Evolutionary conservation across 768 basidiomycete species (phyloP).

Genomic region (Pholiota microspora): DNA sequence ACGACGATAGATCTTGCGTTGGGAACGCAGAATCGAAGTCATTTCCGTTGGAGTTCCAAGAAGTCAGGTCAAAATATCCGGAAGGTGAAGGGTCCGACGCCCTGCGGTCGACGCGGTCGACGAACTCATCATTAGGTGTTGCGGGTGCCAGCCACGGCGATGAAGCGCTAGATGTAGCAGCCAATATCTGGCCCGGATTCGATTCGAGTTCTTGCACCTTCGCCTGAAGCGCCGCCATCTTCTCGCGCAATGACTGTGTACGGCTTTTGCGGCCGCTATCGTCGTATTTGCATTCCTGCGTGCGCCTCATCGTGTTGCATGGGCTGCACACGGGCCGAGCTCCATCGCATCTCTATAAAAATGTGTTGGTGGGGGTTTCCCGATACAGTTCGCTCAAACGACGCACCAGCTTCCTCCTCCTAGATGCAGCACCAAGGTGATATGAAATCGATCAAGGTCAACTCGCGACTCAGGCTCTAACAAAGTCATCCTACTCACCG

Average conservation of each 20-base stretch:
- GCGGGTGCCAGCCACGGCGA: not conserved
- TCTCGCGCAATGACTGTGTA: constrained; percentile 56
- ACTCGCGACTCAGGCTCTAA: not conserved
- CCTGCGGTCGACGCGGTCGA: not conserved
- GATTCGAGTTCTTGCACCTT: constrained; percentile 52
- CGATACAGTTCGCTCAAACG: not conserved
- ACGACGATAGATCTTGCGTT: not conserved
- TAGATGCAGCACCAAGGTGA: constrained; percentile 12
- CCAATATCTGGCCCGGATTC: constrained; percentile 34
- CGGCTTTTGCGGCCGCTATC: constrained; percentile 59
- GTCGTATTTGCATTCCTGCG: constrained; percentile 55
- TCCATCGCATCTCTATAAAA: constrained; percentile 58
- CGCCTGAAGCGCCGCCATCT: constrained; percentile 50
- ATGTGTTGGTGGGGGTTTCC: not conserved
- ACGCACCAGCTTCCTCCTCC: constrained; percentile 44
- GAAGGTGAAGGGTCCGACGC: not conserved
- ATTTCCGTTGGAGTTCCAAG: not conserved
- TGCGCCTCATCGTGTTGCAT: constrained; percentile 53
- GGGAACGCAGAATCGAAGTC: not conserved
- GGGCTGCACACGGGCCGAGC: constrained; percentile 53
- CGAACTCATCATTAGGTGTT: not conserved
- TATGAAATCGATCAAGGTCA: not conserved
- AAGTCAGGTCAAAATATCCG: not conserved
- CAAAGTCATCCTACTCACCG: constrained; percentile 28
- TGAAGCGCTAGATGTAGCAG: not conserved